Evolutionary conservation across 2,329 filamentous ascomycete species (phyloP).

Genomic region (Diaporthe citrichinensis): DNA sequence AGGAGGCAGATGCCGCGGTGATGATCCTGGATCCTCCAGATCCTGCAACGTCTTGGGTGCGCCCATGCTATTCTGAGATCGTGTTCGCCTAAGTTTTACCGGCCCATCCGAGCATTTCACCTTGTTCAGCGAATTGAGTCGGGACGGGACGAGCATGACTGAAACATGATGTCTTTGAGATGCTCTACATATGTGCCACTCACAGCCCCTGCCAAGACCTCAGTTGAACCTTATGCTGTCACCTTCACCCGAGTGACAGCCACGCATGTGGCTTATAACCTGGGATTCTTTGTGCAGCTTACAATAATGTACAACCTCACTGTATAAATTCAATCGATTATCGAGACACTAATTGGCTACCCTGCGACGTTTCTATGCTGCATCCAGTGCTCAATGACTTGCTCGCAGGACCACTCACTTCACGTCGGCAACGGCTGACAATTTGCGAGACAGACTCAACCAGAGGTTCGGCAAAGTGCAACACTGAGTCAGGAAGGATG

Average conservation of each 20-base stretch:
- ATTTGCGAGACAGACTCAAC: neutral
- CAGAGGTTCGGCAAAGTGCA: neutral
- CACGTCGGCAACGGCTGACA: neutral
- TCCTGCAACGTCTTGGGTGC: constrained; percentile 8
- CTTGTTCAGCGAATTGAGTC: neutral
- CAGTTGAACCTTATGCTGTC: neutral
- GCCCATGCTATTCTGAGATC: neutral
- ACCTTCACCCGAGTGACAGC: neutral
- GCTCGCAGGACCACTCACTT: neutral
- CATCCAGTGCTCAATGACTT: neutral
- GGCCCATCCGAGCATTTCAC: neutral
- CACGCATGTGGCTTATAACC: neutral
- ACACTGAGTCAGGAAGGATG: neutral
- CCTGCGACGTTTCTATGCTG: neutral
- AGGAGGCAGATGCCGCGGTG: constrained; percentile 8
- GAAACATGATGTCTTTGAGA: constrained; percentile 9
- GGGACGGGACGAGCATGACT: constrained; percentile 11
- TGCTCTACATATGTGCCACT: neutral
- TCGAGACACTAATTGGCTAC: neutral
- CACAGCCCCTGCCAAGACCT: constrained; percentile 24
- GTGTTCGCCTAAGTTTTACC: neutral
- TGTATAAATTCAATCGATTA: neutral
- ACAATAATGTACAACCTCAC: neutral
- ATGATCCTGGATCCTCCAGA: constrained; percentile 10
- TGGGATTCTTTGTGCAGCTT: neutral